phyloP scores from a whole-genome alignment of 2,329 filamentous ascomycete species.

The Xylaria sp. region DNA sequence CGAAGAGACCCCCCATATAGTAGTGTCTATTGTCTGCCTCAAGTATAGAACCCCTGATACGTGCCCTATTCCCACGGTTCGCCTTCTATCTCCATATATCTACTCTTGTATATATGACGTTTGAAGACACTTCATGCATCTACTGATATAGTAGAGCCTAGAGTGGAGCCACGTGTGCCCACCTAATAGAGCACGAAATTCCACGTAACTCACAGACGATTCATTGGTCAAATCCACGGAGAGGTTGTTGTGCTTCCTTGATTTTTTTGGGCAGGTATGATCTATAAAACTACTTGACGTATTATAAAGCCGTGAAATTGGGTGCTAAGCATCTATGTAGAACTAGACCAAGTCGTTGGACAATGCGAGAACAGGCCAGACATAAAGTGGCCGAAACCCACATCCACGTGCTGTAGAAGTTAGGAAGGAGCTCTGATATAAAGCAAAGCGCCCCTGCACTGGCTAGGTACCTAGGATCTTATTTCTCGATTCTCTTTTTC shows the following conservation, averaged over 20 bases:
- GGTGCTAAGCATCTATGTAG: neutral
- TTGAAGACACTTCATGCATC: neutral
- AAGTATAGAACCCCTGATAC: no score
- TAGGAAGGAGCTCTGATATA: neutral
- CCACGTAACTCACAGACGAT: slow-evolving; percentile 13
- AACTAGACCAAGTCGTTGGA: neutral
- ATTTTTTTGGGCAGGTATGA: neutral
- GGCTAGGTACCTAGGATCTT: neutral
- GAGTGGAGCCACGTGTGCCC: slow-evolving; percentile 17
- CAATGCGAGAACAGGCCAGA: neutral
- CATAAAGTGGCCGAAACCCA: neutral
- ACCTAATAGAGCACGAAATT: slow-evolving; percentile 17
- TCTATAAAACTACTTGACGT: neutral
- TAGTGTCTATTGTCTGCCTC: no score
- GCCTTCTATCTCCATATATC: neutral
- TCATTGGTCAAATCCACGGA: slow-evolving; percentile 5
- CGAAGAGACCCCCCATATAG: no score
- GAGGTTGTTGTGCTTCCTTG: neutral
- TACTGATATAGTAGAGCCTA: slow-evolving; percentile 1
- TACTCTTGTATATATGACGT: neutral
- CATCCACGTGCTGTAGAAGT: neutral
- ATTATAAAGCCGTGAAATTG: neutral
- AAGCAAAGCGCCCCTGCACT: neutral
- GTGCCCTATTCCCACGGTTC: neutral
- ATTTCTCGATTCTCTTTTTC: neutral